Evolutionary conservation across 2,329 filamentous ascomycete genomes (phyloP).

Genomic region (Scedosporium minutisporum): DNA sequence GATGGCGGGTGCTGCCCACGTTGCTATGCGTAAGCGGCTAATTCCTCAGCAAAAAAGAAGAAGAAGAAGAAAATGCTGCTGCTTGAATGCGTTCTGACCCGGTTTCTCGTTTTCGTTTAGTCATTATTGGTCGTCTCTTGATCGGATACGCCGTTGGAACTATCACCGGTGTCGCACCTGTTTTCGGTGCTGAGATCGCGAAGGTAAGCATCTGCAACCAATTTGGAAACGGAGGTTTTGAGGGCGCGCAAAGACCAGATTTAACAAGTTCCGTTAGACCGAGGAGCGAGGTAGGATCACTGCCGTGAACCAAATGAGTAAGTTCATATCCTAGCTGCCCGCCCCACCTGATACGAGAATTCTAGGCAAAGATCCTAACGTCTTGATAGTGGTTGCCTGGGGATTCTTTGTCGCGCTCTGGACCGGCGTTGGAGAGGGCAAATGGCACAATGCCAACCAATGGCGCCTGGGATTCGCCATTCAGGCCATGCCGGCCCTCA

Average conservation of each 20-base stretch:
- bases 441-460: slow-evolving; percentile 26
- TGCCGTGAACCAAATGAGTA: slow-evolving; percentile 31
- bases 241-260: too few species aligned
- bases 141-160: slow-evolving; percentile 29
- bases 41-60: neutral
- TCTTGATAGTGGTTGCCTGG: slow-evolving; percentile 26
- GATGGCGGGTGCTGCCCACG: slow-evolving; percentile 30
- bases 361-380: neutral
- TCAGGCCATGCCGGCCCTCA: slow-evolving; percentile 39
- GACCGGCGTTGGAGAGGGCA: slow-evolving; percentile 36
- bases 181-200: slow-evolving; percentile 30
- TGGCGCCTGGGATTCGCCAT: slow-evolving; percentile 38
- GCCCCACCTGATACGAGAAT: neutral
- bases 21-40: slow-evolving; percentile 26
- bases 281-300: slow-evolving; percentile 28
- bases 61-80: too few species aligned
- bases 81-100: too few species aligned
- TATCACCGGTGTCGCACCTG: slow-evolving; percentile 29
- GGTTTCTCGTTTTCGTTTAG: slow-evolving; percentile 10
- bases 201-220: slow-evolving; percentile 17
- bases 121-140: slow-evolving; percentile 27
- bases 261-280: slow-evolving; percentile 14
- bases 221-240: neutral
- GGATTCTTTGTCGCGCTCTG: slow-evolving; percentile 46
- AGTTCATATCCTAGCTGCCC: slow-evolving; percentile 3